Evolutionary conservation across 768 basidiomycete species (phyloP), one percentile per base, ranked within the genome.

Genomic region (Tulasnella sp.): DNA sequence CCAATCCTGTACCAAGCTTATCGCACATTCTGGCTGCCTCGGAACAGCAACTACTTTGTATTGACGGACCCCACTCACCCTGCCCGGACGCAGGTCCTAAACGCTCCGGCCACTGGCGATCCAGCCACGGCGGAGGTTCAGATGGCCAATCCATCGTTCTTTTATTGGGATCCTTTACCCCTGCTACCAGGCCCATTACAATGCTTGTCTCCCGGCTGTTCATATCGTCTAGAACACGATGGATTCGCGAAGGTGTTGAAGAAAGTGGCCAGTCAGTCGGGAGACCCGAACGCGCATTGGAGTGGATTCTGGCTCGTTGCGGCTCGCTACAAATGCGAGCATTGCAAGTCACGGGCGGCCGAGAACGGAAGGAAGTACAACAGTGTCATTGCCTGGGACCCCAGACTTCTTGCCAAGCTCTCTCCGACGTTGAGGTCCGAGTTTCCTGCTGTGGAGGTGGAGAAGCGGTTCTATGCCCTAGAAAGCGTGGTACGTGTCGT

Each of bases 1-100:
- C 78, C 78, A 16, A 38, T 36, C 24, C 19, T 79, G 24, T 79
- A 79, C 36, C 40, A 74, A 34, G 24, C n/a, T 16, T 52, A 72
- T 36, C 71, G 56, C 24, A 74, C 78, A 27, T 79, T 79, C n/a
- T 79, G 78, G 78, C 62, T 79, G 27, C 78, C 78, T 36, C 78
- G 71, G 36, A 71, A 79, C 34, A 79, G 78, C 72, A 71, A 79
- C 44, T 79, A 74, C 72, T 79, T 79, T 34, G 38, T 79, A 6
- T 18, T 79, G 21, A 72, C 40, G 21, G 71, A 44, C 24, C 42
- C 78, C 16, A 39, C 68, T 8, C 31, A 27, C 19, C 31, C 38
- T n/a, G 56, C 78, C 6, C 44, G 39, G 7, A 12, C 36, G 27
- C 77, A 36, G 1, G 39, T 42, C 9, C 18, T 72, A 16, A 44